Conservation (phyloP, 2,329 filamentous ascomycete species). For the Pyrenophora seminiperda region DNA sequence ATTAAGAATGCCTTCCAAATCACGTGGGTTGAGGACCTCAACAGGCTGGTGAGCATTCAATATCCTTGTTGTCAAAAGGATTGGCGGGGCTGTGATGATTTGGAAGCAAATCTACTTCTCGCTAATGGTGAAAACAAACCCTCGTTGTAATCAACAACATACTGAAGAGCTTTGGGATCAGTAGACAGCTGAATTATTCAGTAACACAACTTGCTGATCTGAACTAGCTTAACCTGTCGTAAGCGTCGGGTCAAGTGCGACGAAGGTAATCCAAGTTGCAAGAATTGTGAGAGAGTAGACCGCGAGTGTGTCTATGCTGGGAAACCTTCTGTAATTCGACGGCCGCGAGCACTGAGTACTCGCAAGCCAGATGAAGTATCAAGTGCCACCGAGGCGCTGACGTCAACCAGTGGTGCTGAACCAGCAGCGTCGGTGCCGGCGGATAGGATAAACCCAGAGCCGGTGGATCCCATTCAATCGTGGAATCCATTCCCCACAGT, state of each 20-base stretch:
- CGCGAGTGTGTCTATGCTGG: slow-evolving; percentile 49
- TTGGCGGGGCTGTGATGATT: slow-evolving; percentile 8
- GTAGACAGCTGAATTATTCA: no score
- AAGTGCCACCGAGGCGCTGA: slow-evolving; percentile 9
- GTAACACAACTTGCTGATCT: slow-evolving; percentile 8
- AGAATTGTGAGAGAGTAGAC: slow-evolving; percentile 51
- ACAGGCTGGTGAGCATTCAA: slow-evolving; percentile 49
- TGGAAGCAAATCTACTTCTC: not conserved
- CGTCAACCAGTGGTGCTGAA: slow-evolving; percentile 5
- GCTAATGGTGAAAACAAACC: no score
- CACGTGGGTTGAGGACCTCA: slow-evolving; percentile 51
- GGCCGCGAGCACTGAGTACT: slow-evolving; percentile 18
- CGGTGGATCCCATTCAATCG: slow-evolving; percentile 14
- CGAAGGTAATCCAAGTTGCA: slow-evolving; percentile 52
- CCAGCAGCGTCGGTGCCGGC: not conserved
- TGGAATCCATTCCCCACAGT: slow-evolving; percentile 23
- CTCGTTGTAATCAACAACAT: no score
- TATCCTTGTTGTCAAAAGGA: not conserved
- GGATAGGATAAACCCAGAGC: slow-evolving; percentile 13
- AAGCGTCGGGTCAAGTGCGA: slow-evolving; percentile 59
- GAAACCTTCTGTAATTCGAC: slow-evolving; percentile 12
- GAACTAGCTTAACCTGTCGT: slow-evolving; percentile 51
- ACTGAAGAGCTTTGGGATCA: no score
- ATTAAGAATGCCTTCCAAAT: slow-evolving; percentile 46
- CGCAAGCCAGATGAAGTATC: slow-evolving; percentile 14